phyloP scores from a whole-genome alignment of 768 basidiomycete genomes.

The Suillus fuscotomentosus region DNA sequence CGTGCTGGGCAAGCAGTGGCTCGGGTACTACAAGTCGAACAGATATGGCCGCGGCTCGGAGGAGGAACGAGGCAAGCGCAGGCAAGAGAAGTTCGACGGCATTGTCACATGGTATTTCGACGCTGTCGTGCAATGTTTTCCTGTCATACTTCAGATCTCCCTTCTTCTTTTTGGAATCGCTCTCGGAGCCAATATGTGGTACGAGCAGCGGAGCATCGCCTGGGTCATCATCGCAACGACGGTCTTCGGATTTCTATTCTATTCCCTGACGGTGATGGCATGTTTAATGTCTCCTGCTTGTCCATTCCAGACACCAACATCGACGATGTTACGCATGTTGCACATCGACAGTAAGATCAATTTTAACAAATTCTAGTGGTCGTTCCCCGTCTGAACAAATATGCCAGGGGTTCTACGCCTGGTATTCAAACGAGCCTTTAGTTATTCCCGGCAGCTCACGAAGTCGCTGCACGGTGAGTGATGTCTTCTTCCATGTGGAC shows the following conservation, averaged over 20 bases:
- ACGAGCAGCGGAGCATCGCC: neutral
- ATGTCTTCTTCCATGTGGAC: neutral
- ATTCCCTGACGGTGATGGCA: constrained; percentile 1
- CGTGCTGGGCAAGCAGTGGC: constrained; percentile 17
- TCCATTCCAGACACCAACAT: constrained; percentile 7
- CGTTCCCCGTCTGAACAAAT: neutral
- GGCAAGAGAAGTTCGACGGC: constrained; percentile 11
- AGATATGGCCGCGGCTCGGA: constrained; percentile 5
- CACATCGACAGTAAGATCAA: neutral
- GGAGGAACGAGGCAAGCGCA: constrained; percentile 7
- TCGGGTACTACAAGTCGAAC: constrained; percentile 2
- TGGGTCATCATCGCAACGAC: constrained; percentile 1
- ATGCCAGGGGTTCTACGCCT: neutral
- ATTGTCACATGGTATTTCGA: constrained; percentile 13
- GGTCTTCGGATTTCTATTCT: neutral
- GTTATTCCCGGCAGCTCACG: neutral
- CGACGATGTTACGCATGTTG: neutral
- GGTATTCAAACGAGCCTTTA: neutral
- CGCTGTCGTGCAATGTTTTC: constrained; percentile 8
- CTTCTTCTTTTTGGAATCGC: constrained; percentile 12
- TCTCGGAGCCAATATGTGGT: constrained; percentile 5
- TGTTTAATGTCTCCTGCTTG: neutral
- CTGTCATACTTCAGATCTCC: constrained; percentile 11
- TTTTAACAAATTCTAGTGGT: neutral
- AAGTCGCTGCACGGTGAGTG: neutral